Evolutionary conservation across 495 filamentous ascomycete species (phyloP).

Genomic region (Acidiella bohemica): DNA sequence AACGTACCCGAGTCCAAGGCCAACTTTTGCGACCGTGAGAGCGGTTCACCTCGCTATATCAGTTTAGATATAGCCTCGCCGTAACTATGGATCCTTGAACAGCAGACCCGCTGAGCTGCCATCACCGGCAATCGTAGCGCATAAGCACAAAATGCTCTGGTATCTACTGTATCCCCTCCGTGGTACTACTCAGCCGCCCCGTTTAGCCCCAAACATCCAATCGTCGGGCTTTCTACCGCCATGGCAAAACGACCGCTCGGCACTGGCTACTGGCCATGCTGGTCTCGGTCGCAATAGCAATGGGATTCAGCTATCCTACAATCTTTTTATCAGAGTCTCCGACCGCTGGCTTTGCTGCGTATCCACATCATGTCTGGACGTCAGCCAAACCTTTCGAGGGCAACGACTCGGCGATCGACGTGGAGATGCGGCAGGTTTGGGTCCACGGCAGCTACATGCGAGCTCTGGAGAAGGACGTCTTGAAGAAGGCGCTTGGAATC

Average conservation of each 20-base stretch:
- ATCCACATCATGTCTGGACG: slow-evolving; percentile 67
- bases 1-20: too few relatives aligned
- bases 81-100: too few relatives aligned
- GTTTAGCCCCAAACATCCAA: slow-evolving; percentile 34
- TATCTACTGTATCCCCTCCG: slow-evolving; percentile 52
- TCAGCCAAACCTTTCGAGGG: slow-evolving; percentile 47
- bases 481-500: slow-evolving; percentile 50
- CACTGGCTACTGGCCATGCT: slow-evolving; percentile 54
- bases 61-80: too few relatives aligned
- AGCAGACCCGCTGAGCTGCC: too few relatives aligned
- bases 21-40: too few relatives aligned
- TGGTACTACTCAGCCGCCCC: slow-evolving; percentile 35
- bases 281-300: slow-evolving; percentile 46
- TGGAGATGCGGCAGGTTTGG: slow-evolving; percentile 40
- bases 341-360: slow-evolving; percentile 43
- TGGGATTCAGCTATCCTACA: slow-evolving; percentile 51
- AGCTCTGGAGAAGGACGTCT: slow-evolving; percentile 46
- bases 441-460: slow-evolving; percentile 52
- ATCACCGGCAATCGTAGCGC: too few relatives aligned
- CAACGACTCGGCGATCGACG: slow-evolving; percentile 27
- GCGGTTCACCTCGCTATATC: too few relatives aligned
- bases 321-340: slow-evolving; percentile 47
- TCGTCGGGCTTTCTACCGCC: slow-evolving; percentile 45
- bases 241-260: slow-evolving; percentile 49
- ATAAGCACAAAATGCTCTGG: too few relatives aligned